Evolutionary conservation across 2,329 filamentous ascomycete species (phyloP).

Genomic region (Podosphaera xanthii): DNA sequence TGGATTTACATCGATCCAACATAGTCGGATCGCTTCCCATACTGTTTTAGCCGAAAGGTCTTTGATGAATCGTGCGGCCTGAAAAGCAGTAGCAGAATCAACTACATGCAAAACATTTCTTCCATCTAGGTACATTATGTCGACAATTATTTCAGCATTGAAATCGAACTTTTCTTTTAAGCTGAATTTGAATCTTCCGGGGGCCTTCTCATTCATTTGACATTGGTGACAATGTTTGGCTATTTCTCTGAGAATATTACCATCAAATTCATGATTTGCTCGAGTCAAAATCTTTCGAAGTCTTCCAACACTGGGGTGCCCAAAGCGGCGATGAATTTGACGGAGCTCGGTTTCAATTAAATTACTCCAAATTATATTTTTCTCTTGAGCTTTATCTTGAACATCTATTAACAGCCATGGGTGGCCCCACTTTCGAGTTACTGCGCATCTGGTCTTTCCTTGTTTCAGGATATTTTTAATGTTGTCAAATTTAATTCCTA

Average conservation of each 20-base stretch:
- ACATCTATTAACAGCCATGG: background rate
- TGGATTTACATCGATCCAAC: constrained; percentile 3
- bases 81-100: constrained; percentile 2
- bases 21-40: constrained; percentile 1
- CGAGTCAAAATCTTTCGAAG: background rate
- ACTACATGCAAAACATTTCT: constrained; percentile 1
- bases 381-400: background rate
- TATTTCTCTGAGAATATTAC: background rate
- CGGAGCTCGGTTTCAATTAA: background rate
- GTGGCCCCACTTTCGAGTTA: background rate
- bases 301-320: background rate
- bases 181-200: background rate
- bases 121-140: constrained; percentile 2
- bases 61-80: constrained; percentile 2
- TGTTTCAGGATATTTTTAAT: background rate
- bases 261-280: background rate
- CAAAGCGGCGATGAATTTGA: background rate
- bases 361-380: background rate
- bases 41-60: background rate
- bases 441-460: background rate
- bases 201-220: background rate
- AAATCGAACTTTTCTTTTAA: background rate
- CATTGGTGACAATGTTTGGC: background rate
- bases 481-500: background rate
- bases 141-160: constrained; percentile 2